Conservation (phyloP, 208 protist species). For the Wallacemonas rigidus region DNA sequence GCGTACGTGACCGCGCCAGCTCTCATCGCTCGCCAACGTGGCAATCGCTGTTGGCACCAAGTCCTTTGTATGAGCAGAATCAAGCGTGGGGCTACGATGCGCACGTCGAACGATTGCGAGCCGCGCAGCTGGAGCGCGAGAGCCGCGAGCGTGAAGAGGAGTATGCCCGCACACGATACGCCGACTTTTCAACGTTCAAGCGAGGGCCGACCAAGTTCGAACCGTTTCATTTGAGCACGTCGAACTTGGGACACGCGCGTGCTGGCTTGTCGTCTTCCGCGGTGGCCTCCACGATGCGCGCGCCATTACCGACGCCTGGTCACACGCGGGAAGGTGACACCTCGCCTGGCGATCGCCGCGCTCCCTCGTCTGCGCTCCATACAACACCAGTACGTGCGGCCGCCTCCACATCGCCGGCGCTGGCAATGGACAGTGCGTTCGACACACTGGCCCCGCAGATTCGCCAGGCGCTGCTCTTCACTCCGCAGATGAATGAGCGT, state of each 20-base stretch:
- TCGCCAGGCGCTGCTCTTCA: slow-evolving; percentile 45
- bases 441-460: slow-evolving; percentile 36
- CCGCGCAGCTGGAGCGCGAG: slow-evolving; percentile 35
- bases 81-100: slow-evolving; percentile 35
- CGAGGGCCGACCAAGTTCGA: slow-evolving; percentile 38
- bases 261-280: background rate
- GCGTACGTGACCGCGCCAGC: background rate
- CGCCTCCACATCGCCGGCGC: no score
- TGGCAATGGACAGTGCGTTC: slow-evolving; percentile 35
- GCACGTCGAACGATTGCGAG: slow-evolving; percentile 50
- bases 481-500: slow-evolving; percentile 33
- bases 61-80: slow-evolving; percentile 21
- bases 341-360: no score
- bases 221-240: slow-evolving; percentile 44
- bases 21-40: slow-evolving; percentile 7
- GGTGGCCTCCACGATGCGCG: no score
- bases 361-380: no score
- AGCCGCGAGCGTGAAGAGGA: slow-evolving; percentile 31
- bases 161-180: slow-evolving; percentile 35
- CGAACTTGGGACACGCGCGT: background rate
- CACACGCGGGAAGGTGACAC: no score
- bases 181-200: slow-evolving; percentile 37
- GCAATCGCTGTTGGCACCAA: slow-evolving; percentile 23
- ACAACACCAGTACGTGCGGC: background rate
- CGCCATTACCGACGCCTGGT: no score